Conservation (phyloP, 495 filamentous ascomycete species). For the Stereocaulon alpinum region DNA sequence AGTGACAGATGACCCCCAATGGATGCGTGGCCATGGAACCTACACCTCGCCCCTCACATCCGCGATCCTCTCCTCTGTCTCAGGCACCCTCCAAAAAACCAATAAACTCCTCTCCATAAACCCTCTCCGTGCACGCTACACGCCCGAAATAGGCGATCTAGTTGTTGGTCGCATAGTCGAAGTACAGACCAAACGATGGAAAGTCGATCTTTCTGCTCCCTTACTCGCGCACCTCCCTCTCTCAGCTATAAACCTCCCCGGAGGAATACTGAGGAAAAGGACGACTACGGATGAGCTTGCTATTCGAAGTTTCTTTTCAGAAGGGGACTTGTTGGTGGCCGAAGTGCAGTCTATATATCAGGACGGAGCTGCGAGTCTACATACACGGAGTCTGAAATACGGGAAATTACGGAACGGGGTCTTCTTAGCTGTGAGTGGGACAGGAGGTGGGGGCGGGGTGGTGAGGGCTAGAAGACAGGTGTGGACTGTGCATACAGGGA, state of each 20-base stretch:
- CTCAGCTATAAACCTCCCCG: constrained; percentile 84
- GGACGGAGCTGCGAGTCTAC: constrained; percentile 75
- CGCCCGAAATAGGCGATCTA: constrained; percentile 88
- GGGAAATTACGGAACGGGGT: constrained; percentile 89
- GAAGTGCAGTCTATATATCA: constrained; percentile 78
- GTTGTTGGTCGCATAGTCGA: constrained; percentile 89
- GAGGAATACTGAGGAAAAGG: constrained; percentile 80
- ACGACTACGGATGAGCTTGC: constrained; percentile 93
- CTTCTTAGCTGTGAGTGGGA: constrained; percentile 70
- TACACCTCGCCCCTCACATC: constrained; percentile 49
- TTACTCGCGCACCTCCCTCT: constrained; percentile 75
- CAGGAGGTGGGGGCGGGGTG: constrained; percentile 70
- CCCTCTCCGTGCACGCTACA: constrained; percentile 86
- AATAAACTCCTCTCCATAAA: constrained; percentile 92
- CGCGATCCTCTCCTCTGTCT: constrained; percentile 74
- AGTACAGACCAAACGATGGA: constrained; percentile 84
- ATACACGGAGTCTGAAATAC: constrained; percentile 84
- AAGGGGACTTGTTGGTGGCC: constrained; percentile 81
- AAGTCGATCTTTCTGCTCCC: constrained; percentile 79
- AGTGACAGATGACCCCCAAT: constrained; percentile 85
- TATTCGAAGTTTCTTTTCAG: constrained; percentile 83
- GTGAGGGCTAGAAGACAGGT: constrained; percentile 71
- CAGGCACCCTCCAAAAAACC: constrained; percentile 76
- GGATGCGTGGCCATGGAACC: constrained; percentile 93
- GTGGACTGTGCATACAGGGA: constrained; percentile 62